phyloP scores from a whole-genome alignment of 129 eudicot species.

The Helianthus tuberosus region DNA sequence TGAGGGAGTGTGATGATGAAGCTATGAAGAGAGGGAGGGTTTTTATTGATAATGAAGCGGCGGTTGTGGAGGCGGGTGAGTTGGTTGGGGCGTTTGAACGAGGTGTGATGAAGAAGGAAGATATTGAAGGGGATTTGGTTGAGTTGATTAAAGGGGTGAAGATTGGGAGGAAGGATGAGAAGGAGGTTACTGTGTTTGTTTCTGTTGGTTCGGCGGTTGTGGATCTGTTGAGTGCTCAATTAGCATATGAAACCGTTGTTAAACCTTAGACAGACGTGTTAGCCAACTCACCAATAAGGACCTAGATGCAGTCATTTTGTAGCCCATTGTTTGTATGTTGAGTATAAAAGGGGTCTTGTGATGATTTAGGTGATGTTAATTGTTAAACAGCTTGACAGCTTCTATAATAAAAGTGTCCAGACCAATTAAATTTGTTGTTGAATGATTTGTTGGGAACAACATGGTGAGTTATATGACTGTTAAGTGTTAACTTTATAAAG shows the following conservation, averaged over 20 bases:
- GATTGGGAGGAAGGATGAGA: constrained; percentile 51
- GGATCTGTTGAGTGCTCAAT: constrained; percentile 81
- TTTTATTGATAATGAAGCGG: constrained; percentile 75
- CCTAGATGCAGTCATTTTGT: background rate
- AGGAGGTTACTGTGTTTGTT: constrained; percentile 85
- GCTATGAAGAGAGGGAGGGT: constrained; percentile 73
- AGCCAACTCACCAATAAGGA: background rate
- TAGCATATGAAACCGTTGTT: constrained; percentile 59
- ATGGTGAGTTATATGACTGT: background rate
- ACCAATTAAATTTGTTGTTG: constrained; percentile 2
- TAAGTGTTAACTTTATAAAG: background rate
- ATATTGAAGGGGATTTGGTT: constrained; percentile 70
- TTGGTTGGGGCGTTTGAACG: constrained; percentile 86
- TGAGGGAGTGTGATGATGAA: constrained; percentile 93
- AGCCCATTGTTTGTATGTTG: background rate
- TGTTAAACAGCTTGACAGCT: background rate
- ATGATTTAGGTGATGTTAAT: background rate
- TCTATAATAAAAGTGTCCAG: background rate
- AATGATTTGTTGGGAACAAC: constrained; percentile 18
- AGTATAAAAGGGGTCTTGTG: too few species aligned
- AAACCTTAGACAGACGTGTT: background rate
- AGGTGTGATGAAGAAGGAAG: constrained; percentile 58
- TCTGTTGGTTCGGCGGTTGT: constrained; percentile 92
- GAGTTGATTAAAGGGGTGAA: constrained; percentile 70
- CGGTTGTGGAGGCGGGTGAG: constrained; percentile 88